Conservation (phyloP, 306 rosid genomes). For the Rosa multiflora region DNA sequence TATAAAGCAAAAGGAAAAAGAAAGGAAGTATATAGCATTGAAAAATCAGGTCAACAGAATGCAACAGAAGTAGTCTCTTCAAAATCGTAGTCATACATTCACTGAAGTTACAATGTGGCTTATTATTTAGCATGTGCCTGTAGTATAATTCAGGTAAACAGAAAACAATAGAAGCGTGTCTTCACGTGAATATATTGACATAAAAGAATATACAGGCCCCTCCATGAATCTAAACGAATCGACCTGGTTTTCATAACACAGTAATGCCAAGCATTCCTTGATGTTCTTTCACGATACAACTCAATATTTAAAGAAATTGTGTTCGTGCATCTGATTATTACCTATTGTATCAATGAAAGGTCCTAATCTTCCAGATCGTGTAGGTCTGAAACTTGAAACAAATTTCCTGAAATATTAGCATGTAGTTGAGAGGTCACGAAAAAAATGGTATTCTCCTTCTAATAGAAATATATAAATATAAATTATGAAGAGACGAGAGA, state of each 20-base stretch:
- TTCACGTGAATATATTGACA: neutral
- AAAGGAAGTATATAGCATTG: neutral
- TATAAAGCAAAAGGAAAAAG: neutral
- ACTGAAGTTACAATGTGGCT: too few relatives aligned
- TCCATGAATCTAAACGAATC: neutral
- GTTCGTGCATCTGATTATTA: slow-evolving; percentile 31
- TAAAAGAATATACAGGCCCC: neutral
- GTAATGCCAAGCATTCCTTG: neutral
- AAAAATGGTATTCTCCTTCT: neutral
- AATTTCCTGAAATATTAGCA: slow-evolving; percentile 71
- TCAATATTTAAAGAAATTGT: slow-evolving; percentile 15
- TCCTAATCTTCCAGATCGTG: slow-evolving; percentile 64
- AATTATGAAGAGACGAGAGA: neutral
- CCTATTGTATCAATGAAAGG: slow-evolving; percentile 64
- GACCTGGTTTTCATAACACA: neutral
- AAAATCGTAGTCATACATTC: neutral
- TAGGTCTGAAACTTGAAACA: slow-evolving; percentile 69
- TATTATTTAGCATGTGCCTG: neutral
- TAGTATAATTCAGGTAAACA: neutral
- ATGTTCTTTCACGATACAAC: neutral
- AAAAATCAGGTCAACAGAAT: neutral
- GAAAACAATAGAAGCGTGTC: neutral
- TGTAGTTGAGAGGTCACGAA: slow-evolving; percentile 16
- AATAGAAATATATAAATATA: neutral
- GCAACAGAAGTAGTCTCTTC: neutral